Conservation (phyloP, 306 rosid species). For the Cicer pinnatifidum region DNA sequence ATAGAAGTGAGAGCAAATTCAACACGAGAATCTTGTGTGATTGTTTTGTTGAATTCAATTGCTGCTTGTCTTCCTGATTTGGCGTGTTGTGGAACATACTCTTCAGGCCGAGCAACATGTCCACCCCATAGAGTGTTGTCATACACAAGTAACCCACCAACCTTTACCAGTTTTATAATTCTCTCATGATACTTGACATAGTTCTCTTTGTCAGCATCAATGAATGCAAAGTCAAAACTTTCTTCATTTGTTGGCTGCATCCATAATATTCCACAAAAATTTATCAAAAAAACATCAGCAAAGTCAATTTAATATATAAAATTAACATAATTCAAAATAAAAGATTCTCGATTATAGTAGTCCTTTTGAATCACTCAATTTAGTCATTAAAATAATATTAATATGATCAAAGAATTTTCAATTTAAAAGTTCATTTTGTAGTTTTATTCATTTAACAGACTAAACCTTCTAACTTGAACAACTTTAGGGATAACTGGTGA, state of each 20-base stretch:
- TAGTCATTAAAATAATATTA: background rate
- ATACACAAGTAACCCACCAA: constrained; percentile 57
- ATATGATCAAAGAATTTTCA: background rate
- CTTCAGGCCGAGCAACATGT: constrained; percentile 49
- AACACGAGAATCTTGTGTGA: constrained; percentile 46
- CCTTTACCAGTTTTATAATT: constrained; percentile 50
- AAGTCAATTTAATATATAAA: background rate
- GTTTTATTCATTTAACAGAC: background rate
- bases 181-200: constrained; percentile 56
- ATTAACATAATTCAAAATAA: background rate
- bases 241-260: constrained; percentile 48
- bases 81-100: constrained; percentile 40
- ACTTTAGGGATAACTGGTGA: background rate
- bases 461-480: background rate
- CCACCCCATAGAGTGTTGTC: constrained; percentile 60
- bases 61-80: constrained; percentile 13
- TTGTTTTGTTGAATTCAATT: constrained; percentile 44
- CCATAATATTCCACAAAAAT: background rate
- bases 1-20: constrained; percentile 49
- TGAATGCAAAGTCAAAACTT: constrained; percentile 50
- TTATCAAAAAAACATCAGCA: background rate
- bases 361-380: too few relatives aligned
- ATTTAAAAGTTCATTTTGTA: background rate
- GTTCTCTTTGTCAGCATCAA: constrained; percentile 60
- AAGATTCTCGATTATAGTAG: background rate